phyloP scores from a whole-genome alignment of 2,329 filamentous ascomycete genomes.

The Clonostachys sp. region DNA sequence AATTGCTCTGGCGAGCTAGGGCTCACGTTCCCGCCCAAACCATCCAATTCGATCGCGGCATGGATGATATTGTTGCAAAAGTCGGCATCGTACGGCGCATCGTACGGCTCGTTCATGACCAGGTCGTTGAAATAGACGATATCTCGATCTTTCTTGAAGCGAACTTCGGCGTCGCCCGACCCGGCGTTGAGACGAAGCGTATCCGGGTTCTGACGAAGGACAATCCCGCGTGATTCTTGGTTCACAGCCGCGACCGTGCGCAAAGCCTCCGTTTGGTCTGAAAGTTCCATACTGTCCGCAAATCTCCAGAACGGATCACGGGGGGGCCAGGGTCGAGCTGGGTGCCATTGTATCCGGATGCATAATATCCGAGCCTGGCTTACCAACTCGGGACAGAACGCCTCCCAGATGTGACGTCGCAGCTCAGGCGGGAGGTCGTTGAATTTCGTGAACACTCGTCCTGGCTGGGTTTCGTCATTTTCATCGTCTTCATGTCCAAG shows the following conservation, averaged over 20 bases:
- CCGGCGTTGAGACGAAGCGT: background rate
- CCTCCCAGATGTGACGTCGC: conserved; percentile 22
- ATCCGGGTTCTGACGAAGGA: background rate
- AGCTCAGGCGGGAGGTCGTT: conserved; percentile 22
- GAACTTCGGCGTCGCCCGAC: background rate
- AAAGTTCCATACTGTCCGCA: background rate
- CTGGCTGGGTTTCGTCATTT: conserved; percentile 9
- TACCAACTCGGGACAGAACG: conserved; percentile 20
- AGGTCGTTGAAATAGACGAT: background rate
- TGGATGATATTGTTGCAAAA: background rate
- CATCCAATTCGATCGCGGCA: background rate
- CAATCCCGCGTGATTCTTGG: background rate
- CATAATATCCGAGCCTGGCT: background rate
- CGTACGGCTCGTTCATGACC: no score
- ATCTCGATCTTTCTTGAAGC: background rate
- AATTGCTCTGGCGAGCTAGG: no score
- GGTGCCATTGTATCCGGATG: no score
- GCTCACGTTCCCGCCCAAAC: background rate
- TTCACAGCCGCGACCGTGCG: background rate
- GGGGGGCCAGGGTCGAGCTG: no score
- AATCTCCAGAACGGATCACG: background rate
- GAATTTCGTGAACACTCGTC: no score
- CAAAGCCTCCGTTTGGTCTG: background rate
- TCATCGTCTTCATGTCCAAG: no score
- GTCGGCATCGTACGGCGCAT: no score